Base-by-base conservation (phyloP, 441 rosid species). In the Flueggea neowawraea region DNA sequence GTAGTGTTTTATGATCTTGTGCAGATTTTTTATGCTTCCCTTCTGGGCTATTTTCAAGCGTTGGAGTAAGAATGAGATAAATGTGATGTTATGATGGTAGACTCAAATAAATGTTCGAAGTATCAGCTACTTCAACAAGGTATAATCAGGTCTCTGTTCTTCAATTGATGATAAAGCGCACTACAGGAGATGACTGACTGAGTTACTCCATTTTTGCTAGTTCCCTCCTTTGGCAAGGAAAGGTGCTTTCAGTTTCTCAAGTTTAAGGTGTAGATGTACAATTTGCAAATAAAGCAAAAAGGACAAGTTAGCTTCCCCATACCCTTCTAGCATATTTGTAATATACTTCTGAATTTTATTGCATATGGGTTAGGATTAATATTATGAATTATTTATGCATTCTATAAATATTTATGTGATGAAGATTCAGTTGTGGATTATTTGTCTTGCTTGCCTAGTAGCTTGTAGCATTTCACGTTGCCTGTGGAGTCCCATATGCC, bases 1-100 rank as follows among this genome's bases (percentile, higher is more conserved):
- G 4, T 36, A 5, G 41, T 53, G 12, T 56, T 60, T 45, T 54
- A 32, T 57, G 33, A 58, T 65, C 67, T 64, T 51, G 32, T 75
- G 86, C 84, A 74, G 81, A 72, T 73, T 44, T 36, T 58, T 63
- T 60, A 16, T 50, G 60, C 60, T 52, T n/a, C n/a, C n/a, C n/a
- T n/a, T 57, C 12, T 3, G 52, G 69, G 66, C 53, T 14, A 16
- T 76, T 41, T 59, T 64, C n/a, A 58, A 61, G 62, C 65, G 13
- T 45, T 57, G 48, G 55, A 45, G 64, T 68, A 53, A 33, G 69
- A 64, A 36, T 36, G 41, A 36, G 41, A 36, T 36, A 62, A 68
- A 65, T 48, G 36, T 16, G 54, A 5, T 36, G 54, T 47, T 32
- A 65, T 32, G 69, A 60, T 57, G 73, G 66, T 55, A 28, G 45